Conservation (phyloP, 2,329 filamentous ascomycete genomes). For the Diaporthe aspalathi region DNA sequence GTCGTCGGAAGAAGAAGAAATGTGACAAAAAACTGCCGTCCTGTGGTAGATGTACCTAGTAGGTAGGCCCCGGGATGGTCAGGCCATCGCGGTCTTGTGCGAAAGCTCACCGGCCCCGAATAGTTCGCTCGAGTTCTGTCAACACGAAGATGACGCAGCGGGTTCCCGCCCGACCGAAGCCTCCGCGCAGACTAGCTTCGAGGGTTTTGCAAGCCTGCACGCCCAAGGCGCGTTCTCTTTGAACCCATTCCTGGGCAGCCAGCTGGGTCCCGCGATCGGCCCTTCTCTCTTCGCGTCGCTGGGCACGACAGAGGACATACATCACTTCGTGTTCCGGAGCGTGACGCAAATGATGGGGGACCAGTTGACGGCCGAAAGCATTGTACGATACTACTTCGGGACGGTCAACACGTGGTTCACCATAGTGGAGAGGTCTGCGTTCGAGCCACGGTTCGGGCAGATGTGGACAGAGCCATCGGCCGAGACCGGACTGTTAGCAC, state of each 20-base stretch:
- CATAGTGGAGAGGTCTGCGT: constrained; percentile 43
- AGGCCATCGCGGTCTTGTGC: background rate
- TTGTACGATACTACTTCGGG: constrained; percentile 44
- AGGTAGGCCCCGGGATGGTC: constrained; percentile 31
- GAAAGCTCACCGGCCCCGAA: constrained; percentile 18
- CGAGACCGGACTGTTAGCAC: constrained; percentile 43
- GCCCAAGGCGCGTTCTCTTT: constrained; percentile 36
- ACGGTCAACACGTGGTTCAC: constrained; percentile 47
- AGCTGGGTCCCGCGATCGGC: constrained; percentile 39
- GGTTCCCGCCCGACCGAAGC: constrained; percentile 31
- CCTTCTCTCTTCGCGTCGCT: constrained; percentile 44
- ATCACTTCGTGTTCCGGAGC: constrained; percentile 44
- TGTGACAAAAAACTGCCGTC: constrained; percentile 47
- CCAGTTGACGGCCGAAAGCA: constrained; percentile 42
- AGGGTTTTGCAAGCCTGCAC: constrained; percentile 13
- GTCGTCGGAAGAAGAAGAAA: constrained; percentile 46
- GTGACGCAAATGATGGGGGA: constrained; percentile 44
- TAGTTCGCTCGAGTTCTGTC: constrained; percentile 44
- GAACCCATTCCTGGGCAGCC: constrained; percentile 40
- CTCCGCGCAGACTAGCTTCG: constrained; percentile 34
- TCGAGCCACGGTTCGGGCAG: constrained; percentile 43
- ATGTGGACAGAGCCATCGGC: constrained; percentile 45
- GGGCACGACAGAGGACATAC: constrained; percentile 44
- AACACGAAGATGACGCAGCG: constrained; percentile 44
- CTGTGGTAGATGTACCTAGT: constrained; percentile 46